Base-by-base conservation (phyloP, 2,329 filamentous ascomycete species). In the Tolypocladium cylindrosporum region DNA sequence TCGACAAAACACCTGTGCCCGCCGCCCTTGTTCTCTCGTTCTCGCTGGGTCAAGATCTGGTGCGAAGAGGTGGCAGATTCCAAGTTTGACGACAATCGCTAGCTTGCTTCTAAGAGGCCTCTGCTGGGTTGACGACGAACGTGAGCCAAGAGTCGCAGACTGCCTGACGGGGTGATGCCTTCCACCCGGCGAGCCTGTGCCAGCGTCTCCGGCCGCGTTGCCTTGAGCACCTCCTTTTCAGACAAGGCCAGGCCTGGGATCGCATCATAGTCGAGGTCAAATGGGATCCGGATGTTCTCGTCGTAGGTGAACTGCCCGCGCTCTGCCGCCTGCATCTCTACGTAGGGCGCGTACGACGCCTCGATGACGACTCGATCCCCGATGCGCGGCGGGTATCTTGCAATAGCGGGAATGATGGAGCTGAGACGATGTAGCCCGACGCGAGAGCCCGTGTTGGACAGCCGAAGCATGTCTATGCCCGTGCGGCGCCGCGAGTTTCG, bases 111-210 rank as follows among this genome's bases (percentile, higher is more conserved):
- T 2, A 36, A 11, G 5, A 7, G 19, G 13, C 14, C n/a, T 1
- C n/a, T 31, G 34, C 9, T 16, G 24, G 57, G 41, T 36, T 36
- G 64, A 36, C 69, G 66, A 45, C 76, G 77, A n/a, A 91, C 85
- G 68, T 83, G 81, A 31, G 77, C 78, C 58, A 93, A 72, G 61
- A 94, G 68, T 57, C 83, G 73, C 50, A 87, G 67, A 58, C 80
- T 80, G 0, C 82, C 84, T 0, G 81, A 76, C 0, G 85, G 84
- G 24, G 84, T 87, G 61, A 88, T 77, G 4, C 93, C 93, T 72
- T 99, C 94, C 13, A 97, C 84, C 16, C 94, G 78, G 54, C 91
- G 80, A 39, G 93, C 93, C 79, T 97, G 94, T 0, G 90, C 93
- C 27, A 99, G 78, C 60, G 84, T 95, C 72, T 95, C 90, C 0